Evolutionary conservation across 2,329 filamentous ascomycete genomes (phyloP), one percentile per base, ranked within the genome.

Genomic region (Amphichorda felina): DNA sequence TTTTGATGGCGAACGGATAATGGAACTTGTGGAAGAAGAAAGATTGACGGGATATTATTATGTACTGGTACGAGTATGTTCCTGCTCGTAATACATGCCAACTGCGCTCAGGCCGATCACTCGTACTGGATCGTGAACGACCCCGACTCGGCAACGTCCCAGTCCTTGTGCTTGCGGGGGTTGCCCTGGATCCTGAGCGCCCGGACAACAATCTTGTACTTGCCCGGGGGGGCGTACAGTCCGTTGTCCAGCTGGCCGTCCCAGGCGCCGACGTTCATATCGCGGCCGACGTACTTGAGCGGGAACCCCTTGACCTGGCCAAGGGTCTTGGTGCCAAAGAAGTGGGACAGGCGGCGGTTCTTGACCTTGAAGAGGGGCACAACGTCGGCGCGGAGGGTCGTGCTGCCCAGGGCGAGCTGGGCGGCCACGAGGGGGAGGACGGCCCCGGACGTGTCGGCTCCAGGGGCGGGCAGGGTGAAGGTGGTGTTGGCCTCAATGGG

Each of bases 141-240:
- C 1, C 49, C 46, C 9, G 65, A 59, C 44, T 64, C 56, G 16
- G 49, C 46, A 2, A 53, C 45, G 18, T 73, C 68, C 51, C 68
- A 75, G 33, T 74, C 65, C 4, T 49, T 51, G 2, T 53, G 40
- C 37, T 62, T 55, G 11, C 53, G 48, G 24, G 52, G 49, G 38
- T 74, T 57, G 5, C 70, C 70, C 45, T 67, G 70, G 39, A 75
- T 60, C 39, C 59, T 61, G 41, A 75, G 49, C 3, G 68, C 64
- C 38, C 60, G 59, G 21, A 72, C 54, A 1, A 55, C 54, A 34
- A 74, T 54, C 49, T 62, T 65, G 50, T 75, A 75, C 19, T 47
- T 45, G 9, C 70, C 71, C 0, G 58, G 54, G 0, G 67, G 61
- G 2, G 60, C 69, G 40, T 65, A 70, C 1, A 45, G 55, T 11